Conservation (phyloP, 2,329 filamentous ascomycete species). For the Alternaria sp. region DNA sequence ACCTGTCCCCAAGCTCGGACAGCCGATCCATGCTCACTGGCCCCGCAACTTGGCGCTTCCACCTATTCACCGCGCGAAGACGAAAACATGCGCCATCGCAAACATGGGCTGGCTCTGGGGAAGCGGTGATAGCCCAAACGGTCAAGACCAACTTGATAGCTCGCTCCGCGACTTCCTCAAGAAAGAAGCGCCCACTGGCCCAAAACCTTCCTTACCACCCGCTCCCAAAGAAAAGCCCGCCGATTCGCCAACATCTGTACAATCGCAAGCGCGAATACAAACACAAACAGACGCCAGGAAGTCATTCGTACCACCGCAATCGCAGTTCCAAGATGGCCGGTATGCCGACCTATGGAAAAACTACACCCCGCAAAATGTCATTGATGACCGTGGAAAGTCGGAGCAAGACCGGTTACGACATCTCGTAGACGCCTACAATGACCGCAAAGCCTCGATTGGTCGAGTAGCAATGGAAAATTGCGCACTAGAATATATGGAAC, state of each 20-base stretch:
- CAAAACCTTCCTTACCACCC: slow-evolving; percentile 51
- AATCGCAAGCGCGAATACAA: slow-evolving; percentile 17
- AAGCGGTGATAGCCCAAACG: slow-evolving; percentile 52
- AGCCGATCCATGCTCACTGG: slow-evolving; percentile 16
- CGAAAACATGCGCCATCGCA: background rate
- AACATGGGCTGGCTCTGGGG: slow-evolving; percentile 72
- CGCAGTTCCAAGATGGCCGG: slow-evolving; percentile 72
- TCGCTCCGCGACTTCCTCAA: slow-evolving; percentile 84
- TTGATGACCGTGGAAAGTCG: slow-evolving; percentile 73
- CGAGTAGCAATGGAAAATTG: slow-evolving; percentile 92
- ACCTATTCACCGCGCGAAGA: slow-evolving; percentile 11
- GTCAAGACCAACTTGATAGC: slow-evolving; percentile 78
- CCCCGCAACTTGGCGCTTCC: slow-evolving; percentile 26
- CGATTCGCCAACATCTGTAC: slow-evolving; percentile 25
- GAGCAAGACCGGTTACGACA: slow-evolving; percentile 83
- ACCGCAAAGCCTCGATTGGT: slow-evolving; percentile 79
- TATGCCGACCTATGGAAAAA: slow-evolving; percentile 92
- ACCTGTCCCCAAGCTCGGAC: slow-evolving; percentile 19
- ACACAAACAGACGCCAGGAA: slow-evolving; percentile 31
- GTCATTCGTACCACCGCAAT: slow-evolving; percentile 60
- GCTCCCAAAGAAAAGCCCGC: slow-evolving; percentile 39
- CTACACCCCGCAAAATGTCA: slow-evolving; percentile 75
- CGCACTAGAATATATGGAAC: slow-evolving; percentile 81
- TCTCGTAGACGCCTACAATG: slow-evolving; percentile 84
- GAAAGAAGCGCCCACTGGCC: slow-evolving; percentile 80